Conservation (phyloP, 176 grass and related monocot species). For the Oropetium thomaeum region DNA sequence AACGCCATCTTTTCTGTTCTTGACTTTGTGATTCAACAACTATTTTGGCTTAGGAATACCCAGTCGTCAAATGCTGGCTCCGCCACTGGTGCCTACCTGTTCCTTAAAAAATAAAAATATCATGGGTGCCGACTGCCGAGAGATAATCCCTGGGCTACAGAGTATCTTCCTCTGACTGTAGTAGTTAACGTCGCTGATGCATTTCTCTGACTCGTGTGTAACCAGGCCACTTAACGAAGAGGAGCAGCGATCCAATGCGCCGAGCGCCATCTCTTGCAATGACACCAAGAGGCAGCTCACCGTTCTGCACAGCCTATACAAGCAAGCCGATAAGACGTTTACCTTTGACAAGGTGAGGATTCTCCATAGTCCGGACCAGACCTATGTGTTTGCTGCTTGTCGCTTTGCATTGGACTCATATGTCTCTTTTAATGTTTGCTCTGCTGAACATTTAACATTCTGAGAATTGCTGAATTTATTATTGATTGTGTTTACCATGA, state of each 20-base stretch:
- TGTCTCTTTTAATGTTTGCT: background rate
- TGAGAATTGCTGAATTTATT: background rate
- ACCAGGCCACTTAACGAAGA: conserved; percentile 68
- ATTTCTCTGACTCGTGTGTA: conserved; percentile 8
- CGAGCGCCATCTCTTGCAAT: conserved; percentile 63
- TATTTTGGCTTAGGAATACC: too few relatives aligned
- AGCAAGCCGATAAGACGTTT: conserved; percentile 74
- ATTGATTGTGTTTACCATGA: conserved; percentile 17
- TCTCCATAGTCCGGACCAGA: too few relatives aligned
- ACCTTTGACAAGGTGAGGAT: conserved; percentile 74
- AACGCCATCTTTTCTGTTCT: too few relatives aligned
- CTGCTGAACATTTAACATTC: background rate
- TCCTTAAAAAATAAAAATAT: too few relatives aligned
- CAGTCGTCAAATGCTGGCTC: too few relatives aligned
- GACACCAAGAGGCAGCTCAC: conserved; percentile 61
- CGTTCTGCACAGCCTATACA: conserved; percentile 55
- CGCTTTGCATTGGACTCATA: background rate
- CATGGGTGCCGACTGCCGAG: too few relatives aligned
- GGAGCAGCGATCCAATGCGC: conserved; percentile 52
- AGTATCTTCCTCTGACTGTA: background rate
- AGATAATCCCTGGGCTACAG: background rate
- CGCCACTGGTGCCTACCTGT: too few relatives aligned
- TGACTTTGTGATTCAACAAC: too few relatives aligned
- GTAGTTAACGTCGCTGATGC: conserved; percentile 7
- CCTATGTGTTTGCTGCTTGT: background rate